Conservation (phyloP, 164 flowering plant genomes). For the Sedum album region DNA sequence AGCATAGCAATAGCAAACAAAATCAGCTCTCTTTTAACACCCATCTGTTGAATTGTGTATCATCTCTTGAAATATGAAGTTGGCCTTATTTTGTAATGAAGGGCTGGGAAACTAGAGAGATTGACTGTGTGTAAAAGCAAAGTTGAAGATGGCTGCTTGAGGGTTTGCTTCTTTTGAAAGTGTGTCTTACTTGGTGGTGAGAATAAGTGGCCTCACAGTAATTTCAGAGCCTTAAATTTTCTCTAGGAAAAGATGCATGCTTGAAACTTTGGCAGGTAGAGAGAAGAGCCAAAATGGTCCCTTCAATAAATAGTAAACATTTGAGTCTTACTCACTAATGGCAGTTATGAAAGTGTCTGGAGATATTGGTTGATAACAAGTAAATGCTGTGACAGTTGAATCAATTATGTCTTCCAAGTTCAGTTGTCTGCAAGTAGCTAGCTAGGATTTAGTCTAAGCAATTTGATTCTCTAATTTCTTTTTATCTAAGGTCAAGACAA, state of each 20-base stretch:
- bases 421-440: slow-evolving; percentile 3
- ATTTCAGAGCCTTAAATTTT: slow-evolving; percentile 7
- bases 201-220: background rate
- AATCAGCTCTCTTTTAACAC: background rate
- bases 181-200: slow-evolving; percentile 1
- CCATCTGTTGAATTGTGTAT: background rate
- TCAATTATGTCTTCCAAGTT: slow-evolving; percentile 1
- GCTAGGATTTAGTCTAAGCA: too few species aligned
- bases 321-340: background rate
- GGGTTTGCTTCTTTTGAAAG: background rate
- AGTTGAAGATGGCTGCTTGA: background rate
- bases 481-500: too few species aligned
- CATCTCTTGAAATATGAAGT: background rate
- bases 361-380: background rate
- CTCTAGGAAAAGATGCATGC: slow-evolving; percentile 3
- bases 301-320: background rate
- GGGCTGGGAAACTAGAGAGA: too few species aligned
- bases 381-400: slow-evolving; percentile 2
- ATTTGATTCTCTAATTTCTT: background rate
- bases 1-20: slow-evolving; percentile 6
- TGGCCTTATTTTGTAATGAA: too few species aligned
- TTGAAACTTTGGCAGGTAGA: background rate
- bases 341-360: background rate
- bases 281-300: slow-evolving; percentile 2
- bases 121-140: background rate